Evolutionary conservation across 2,329 filamentous ascomycete species (phyloP).

Genomic region (Malbranchea zuffiana): DNA sequence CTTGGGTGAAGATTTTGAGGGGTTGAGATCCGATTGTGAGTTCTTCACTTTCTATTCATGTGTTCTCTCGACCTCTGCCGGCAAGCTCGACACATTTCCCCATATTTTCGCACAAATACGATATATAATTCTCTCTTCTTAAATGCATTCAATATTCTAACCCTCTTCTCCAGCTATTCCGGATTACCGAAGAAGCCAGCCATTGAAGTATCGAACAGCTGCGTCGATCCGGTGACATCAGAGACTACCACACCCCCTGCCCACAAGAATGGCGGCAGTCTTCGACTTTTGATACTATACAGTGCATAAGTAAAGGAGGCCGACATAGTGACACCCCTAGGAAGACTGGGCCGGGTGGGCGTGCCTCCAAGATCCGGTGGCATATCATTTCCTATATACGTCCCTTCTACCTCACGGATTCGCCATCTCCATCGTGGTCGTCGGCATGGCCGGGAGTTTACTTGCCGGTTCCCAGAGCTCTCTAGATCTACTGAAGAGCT

Average conservation of each 20-base stretch:
- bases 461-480: background rate
- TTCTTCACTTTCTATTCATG: constrained; percentile 4
- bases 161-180: constrained; percentile 1
- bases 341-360: background rate
- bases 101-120: background rate
- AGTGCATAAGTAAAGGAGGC: background rate
- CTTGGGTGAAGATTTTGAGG: background rate
- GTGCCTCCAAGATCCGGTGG: background rate
- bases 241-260: constrained; percentile 1
- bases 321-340: background rate
- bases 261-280: constrained; percentile 5
- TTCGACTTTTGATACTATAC: background rate
- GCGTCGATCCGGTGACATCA: constrained; percentile 1
- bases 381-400: no score
- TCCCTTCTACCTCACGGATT: background rate
- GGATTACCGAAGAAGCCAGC: background rate
- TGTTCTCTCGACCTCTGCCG: background rate
- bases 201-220: background rate
- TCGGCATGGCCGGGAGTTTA: constrained; percentile 2
- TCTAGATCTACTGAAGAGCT: constrained; percentile 1
- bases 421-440: background rate
- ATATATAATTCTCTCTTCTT: no score
- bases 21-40: background rate
- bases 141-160: no score
- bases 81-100: background rate